phyloP scores from a whole-genome alignment of 768 basidiomycete species.

The Tricholoma terreum region DNA sequence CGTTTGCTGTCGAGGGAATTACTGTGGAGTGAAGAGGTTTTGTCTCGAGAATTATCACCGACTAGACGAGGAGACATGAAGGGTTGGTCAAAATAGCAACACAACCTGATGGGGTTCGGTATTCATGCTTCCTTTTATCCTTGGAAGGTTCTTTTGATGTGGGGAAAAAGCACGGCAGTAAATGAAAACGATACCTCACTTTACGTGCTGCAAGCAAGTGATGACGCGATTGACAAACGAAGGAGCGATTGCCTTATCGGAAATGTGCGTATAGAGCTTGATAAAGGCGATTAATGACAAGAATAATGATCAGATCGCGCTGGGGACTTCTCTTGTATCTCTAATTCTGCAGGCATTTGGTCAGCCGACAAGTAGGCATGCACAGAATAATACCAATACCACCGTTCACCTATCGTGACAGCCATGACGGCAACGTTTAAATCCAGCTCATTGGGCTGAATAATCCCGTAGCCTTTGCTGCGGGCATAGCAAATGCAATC shows the following conservation, averaged over 20 bases:
- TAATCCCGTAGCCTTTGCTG: no score
- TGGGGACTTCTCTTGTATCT: no score
- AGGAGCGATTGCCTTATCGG: conserved; percentile 17
- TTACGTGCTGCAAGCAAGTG: conserved; percentile 17
- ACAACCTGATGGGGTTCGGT: background rate
- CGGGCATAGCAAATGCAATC: no score
- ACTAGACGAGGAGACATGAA: conserved; percentile 18
- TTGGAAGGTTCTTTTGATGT: background rate
- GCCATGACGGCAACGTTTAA: no score
- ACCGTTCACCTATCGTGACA: no score
- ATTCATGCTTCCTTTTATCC: conserved; percentile 2
- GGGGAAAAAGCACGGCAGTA: background rate
- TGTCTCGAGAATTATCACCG: background rate
- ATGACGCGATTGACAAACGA: conserved; percentile 22
- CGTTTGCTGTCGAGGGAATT: conserved; percentile 19
- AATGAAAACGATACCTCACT: background rate
- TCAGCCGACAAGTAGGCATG: no score
- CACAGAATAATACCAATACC: no score
- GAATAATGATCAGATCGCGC: no score
- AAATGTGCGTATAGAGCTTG: background rate
- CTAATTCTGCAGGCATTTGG: no score
- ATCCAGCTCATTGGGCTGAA: no score
- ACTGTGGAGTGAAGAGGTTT: conserved; percentile 12
- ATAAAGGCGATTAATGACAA: no score
- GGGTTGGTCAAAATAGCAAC: background rate